Conservation (phyloP, 441 rosid species). For the Adansonia grandidieri region DNA sequence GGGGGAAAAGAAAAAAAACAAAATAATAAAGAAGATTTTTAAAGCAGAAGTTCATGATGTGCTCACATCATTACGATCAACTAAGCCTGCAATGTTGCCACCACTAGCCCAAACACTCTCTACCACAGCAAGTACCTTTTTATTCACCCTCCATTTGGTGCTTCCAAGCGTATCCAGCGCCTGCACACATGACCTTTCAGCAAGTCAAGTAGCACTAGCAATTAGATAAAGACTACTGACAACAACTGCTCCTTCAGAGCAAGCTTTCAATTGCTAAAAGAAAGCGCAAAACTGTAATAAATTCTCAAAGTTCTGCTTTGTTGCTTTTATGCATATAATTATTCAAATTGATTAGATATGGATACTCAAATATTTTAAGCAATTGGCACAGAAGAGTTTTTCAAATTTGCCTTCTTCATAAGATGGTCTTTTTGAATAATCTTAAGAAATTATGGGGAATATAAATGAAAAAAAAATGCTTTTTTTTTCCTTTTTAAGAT, state of each 20-base stretch:
- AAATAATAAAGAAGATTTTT: background rate
- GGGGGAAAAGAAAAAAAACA: background rate
- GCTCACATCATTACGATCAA: conserved; percentile 83
- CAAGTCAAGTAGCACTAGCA: conserved; percentile 8
- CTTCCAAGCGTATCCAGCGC: conserved; percentile 92
- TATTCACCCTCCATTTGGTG: conserved; percentile 91
- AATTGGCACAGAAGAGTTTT: background rate
- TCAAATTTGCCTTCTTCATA: background rate
- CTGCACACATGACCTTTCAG: conserved; percentile 37
- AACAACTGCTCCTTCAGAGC: background rate
- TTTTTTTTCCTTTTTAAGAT: background rate
- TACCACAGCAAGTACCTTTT: conserved; percentile 68
- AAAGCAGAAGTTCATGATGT: conserved; percentile 28
- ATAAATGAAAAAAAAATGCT: background rate
- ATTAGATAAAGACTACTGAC: conserved; percentile 8
- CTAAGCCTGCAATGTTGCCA: conserved; percentile 84
- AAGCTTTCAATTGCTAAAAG: background rate
- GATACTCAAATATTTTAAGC: background rate
- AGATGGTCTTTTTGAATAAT: background rate
- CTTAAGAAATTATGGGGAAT: background rate
- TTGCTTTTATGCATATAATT: background rate
- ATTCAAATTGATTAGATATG: background rate
- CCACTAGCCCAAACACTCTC: conserved; percentile 85
- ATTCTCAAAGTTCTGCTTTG: background rate
- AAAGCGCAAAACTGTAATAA: background rate